Percentiles rank a stretch among this genome's conserved stretches.
Conservation (phyloP, 768 basidiomycete species). For the Suillus ampliporus region DNA sequence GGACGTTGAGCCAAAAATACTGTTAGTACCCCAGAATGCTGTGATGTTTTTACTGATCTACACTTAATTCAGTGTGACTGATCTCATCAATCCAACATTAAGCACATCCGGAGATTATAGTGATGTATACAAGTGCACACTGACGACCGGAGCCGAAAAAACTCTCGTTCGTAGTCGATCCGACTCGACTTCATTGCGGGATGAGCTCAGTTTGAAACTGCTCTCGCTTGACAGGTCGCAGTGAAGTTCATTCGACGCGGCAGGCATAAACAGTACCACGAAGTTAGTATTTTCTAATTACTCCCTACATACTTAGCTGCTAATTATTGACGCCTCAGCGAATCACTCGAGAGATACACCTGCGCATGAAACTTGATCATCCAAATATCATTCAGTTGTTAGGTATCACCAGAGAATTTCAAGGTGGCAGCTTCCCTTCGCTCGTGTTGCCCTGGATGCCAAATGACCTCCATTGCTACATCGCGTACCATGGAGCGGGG, state of each 20-base stretch:
- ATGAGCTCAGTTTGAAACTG: background rate
- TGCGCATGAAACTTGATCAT: background rate
- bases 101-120: background rate
- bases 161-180: background rate
- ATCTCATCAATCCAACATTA: background rate
- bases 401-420: background rate
- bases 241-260: slow-evolving; percentile 2
- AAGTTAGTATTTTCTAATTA: background rate
- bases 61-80: background rate
- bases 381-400: background rate
- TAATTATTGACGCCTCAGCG: background rate
- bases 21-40: background rate
- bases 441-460: slow-evolving; percentile 2
- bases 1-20: background rate
- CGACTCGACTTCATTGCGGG: too few species aligned
- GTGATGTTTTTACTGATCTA: background rate
- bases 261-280: background rate
- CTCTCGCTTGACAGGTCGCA: background rate
- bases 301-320: background rate
- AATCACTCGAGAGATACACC: background rate
- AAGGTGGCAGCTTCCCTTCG: background rate
- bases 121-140: background rate
- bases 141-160: background rate
- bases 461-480: slow-evolving; percentile 1
- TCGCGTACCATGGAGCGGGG: slow-evolving; percentile 1